Percentiles rank a stretch among this genome's conserved stretches.
These are phyloP conservation scores for Aureobasidium sp. DNA, from an alignment of 2,329 filamentous ascomycete genomes.

Conservation along the genomic window DNA sequence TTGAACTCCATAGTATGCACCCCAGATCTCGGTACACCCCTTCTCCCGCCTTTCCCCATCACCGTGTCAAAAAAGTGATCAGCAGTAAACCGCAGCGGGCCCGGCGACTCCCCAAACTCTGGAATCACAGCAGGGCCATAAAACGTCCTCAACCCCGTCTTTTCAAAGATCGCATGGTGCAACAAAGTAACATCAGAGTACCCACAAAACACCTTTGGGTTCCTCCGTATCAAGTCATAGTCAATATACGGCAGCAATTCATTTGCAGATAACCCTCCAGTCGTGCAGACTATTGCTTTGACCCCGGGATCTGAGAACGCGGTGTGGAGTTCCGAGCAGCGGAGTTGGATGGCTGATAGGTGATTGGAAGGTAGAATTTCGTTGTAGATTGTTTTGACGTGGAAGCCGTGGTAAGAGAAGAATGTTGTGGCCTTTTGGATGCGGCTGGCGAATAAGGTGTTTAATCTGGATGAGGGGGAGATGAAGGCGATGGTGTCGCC, in stretches of 20 bases:
- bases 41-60: neutral
- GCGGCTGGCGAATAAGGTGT: conserved; percentile 21
- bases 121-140: conserved; percentile 26
- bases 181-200: conserved; percentile 29
- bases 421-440: conserved; percentile 18
- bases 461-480: conserved; percentile 27
- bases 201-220: conserved; percentile 31
- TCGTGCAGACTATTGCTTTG: conserved; percentile 25
- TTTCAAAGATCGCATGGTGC: conserved; percentile 22
- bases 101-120: conserved; percentile 23
- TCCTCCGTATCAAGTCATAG: conserved; percentile 23
- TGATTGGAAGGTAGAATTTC: conserved; percentile 4
- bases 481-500: conserved; percentile 29
- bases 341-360: conserved; percentile 14
- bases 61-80: conserved; percentile 19
- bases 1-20: conserved; percentile 3
- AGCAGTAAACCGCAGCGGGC: conserved; percentile 20
- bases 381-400: conserved; percentile 20
- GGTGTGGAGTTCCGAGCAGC: conserved; percentile 22
- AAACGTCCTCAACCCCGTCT: conserved; percentile 24
- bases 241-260: conserved; percentile 26
- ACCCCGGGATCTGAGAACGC: conserved; percentile 23
- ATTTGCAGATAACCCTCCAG: conserved; percentile 24
- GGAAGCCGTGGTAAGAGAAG: conserved; percentile 20
- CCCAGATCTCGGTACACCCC: neutral